Evolutionary conservation across 1,284 basidiomycete species (phyloP).

Genomic region (Vanrija pseudolonga): DNA sequence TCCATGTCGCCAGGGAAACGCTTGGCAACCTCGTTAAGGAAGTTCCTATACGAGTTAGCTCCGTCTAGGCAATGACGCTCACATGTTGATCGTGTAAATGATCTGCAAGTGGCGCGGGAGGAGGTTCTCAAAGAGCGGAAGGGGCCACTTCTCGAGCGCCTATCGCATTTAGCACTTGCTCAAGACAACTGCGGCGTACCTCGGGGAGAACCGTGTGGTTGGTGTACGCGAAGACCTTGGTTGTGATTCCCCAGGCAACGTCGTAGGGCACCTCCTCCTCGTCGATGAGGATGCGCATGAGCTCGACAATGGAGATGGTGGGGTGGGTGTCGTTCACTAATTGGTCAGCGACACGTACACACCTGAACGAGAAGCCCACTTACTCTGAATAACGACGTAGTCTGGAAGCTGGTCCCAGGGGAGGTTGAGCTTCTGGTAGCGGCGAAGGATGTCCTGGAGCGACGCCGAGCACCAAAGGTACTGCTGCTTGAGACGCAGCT

Average conservation of each 20-base stretch:
- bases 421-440: constrained; percentile 51
- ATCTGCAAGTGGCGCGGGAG: constrained; percentile 70
- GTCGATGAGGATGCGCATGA: constrained; percentile 76
- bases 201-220: constrained; percentile 63
- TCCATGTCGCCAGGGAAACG: constrained; percentile 82
- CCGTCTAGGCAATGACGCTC: constrained; percentile 16
- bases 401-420: constrained; percentile 62
- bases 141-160: constrained; percentile 72
- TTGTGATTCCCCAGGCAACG: constrained; percentile 77
- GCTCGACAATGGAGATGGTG: constrained; percentile 85
- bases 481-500: constrained; percentile 88
- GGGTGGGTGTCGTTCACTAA: constrained; percentile 72
- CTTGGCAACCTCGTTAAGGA: constrained; percentile 68
- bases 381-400: constrained; percentile 74
- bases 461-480: constrained; percentile 73
- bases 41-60: constrained; percentile 40
- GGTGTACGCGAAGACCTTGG: constrained; percentile 87
- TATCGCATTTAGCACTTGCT: constrained; percentile 21
- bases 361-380: background rate
- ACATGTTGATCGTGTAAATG: constrained; percentile 75
- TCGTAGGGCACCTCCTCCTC: constrained; percentile 84
- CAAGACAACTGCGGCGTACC: background rate
- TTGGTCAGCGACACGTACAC: constrained; percentile 1
- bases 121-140: constrained; percentile 73
- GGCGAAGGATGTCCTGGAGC: constrained; percentile 72